Percentiles rank a stretch among this genome's conserved stretches.
phyloP scores from a whole-genome alignment of 2,329 filamentous ascomycete species.

The Podosphaera xanthii region DNA sequence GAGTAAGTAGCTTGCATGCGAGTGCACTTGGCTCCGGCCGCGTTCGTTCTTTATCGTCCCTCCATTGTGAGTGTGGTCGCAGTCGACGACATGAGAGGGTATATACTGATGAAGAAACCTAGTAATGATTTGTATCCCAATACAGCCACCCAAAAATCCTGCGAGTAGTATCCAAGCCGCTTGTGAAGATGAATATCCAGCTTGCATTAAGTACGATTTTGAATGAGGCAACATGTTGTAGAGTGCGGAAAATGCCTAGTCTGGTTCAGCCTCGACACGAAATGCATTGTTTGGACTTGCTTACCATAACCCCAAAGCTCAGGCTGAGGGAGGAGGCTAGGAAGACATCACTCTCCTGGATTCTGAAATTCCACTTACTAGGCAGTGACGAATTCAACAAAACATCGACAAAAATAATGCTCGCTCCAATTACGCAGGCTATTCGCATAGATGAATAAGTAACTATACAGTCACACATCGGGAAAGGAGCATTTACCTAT shows the following conservation, averaged over 20 bases:
- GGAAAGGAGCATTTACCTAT: constrained; percentile 26
- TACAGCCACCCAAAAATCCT: constrained; percentile 47
- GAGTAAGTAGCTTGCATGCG: constrained; percentile 3
- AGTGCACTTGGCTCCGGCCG: constrained; percentile 3
- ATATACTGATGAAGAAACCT: constrained; percentile 49
- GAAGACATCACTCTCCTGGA: constrained; percentile 75
- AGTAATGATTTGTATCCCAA: constrained; percentile 54
- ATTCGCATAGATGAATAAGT: constrained; percentile 3
- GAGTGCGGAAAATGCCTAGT: constrained; percentile 68
- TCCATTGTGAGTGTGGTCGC: constrained; percentile 50
- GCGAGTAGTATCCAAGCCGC: constrained; percentile 48
- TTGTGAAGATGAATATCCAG: constrained; percentile 38
- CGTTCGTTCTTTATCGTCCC: constrained; percentile 13
- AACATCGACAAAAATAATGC: constrained; percentile 70
- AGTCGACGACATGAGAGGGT: constrained; percentile 61
- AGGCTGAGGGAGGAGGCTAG: constrained; percentile 72
- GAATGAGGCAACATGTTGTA: constrained; percentile 86
- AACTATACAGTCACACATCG: neutral
- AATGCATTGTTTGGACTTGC: constrained; percentile 11
- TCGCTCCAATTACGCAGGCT: constrained; percentile 51
- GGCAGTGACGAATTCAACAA: constrained; percentile 45
- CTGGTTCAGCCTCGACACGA: constrained; percentile 3
- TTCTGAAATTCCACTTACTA: constrained; percentile 54
- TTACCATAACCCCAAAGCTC: constrained; percentile 89
- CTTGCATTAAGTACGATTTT: constrained; percentile 50